phyloP scores from a whole-genome alignment of 1,284 basidiomycete species.

The Cryptococcus deneoformans region DNA sequence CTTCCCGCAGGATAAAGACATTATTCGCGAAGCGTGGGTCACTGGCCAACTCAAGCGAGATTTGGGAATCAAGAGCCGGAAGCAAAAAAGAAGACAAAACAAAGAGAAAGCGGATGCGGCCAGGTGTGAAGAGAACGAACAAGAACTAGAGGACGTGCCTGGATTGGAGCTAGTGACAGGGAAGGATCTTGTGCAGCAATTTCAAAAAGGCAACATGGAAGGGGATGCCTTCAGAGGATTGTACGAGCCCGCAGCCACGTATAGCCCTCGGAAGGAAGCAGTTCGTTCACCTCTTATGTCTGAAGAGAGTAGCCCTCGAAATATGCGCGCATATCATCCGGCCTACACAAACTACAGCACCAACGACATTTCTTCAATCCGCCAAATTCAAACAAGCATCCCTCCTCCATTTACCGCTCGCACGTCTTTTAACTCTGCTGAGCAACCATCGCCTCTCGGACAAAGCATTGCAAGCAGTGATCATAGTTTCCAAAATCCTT shows the following conservation, averaged over 20 bases:
- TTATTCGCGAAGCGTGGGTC: slow-evolving; percentile 86
- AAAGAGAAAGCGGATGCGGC: neutral
- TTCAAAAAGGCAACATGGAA: slow-evolving; percentile 3
- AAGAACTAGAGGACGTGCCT: neutral
- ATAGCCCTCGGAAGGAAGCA: slow-evolving; percentile 19
- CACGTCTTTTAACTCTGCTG: slow-evolving; percentile 9
- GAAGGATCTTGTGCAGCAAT: slow-evolving; percentile 5
- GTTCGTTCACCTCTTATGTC: slow-evolving; percentile 17
- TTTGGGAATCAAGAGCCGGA: slow-evolving; percentile 59
- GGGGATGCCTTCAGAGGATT: slow-evolving; percentile 3
- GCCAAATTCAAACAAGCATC: slow-evolving; percentile 1
- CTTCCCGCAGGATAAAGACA: slow-evolving; percentile 57
- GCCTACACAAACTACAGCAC: slow-evolving; percentile 4
- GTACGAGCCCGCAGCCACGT: slow-evolving; percentile 19
- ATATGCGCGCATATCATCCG: slow-evolving; percentile 19
- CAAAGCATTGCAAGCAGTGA: neutral
- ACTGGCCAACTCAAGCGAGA: slow-evolving; percentile 76
- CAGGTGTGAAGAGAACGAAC: neutral
- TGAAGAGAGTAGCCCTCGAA: slow-evolving; percentile 7
- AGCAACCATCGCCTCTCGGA: neutral
- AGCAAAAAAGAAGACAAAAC: slow-evolving; percentile 4
- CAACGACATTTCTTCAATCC: neutral
- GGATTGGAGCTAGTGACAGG: neutral
- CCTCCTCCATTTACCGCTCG: slow-evolving; percentile 16
- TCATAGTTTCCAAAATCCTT: slow-evolving; percentile 1